Percentiles rank a stretch among this genome's conserved stretches.
Evolutionary conservation across 2,329 filamentous ascomycete genomes (phyloP).

Genomic region (Alternaria sp.): DNA sequence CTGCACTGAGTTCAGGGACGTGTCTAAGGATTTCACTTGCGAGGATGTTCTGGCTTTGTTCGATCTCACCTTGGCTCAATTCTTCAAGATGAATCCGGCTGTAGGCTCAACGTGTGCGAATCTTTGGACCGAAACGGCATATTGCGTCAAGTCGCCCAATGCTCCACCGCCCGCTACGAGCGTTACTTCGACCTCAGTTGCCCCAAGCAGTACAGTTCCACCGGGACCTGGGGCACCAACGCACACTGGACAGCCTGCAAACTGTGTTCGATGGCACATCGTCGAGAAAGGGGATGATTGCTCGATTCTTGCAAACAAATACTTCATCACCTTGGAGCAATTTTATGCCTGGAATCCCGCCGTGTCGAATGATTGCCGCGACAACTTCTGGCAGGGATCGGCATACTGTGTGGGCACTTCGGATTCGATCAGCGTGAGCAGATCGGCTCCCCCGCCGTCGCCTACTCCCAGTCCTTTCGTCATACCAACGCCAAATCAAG

Average conservation of each 20-base stretch:
- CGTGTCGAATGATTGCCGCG: background rate
- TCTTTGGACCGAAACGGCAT: background rate
- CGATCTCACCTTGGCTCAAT: constrained; percentile 6
- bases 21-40: no score
- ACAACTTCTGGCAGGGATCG: background rate
- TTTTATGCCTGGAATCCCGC: constrained; percentile 2
- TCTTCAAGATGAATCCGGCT: constrained; percentile 7
- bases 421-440: constrained; percentile 1
- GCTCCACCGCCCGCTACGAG: no score
- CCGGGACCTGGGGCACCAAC: background rate
- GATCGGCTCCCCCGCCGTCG: background rate
- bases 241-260: constrained; percentile 2
- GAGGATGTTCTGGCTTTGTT: no score
- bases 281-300: background rate
- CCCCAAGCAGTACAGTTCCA: background rate
- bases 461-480: background rate
- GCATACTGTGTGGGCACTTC: constrained; percentile 4
- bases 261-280: background rate
- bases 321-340: background rate
- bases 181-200: background rate
- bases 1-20: constrained; percentile 1
- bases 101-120: background rate
- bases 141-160: background rate
- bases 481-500: background rate
- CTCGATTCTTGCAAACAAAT: background rate